Base-by-base conservation (phyloP, 23 red algal species). In the Pyropia haitanensis region DNA sequence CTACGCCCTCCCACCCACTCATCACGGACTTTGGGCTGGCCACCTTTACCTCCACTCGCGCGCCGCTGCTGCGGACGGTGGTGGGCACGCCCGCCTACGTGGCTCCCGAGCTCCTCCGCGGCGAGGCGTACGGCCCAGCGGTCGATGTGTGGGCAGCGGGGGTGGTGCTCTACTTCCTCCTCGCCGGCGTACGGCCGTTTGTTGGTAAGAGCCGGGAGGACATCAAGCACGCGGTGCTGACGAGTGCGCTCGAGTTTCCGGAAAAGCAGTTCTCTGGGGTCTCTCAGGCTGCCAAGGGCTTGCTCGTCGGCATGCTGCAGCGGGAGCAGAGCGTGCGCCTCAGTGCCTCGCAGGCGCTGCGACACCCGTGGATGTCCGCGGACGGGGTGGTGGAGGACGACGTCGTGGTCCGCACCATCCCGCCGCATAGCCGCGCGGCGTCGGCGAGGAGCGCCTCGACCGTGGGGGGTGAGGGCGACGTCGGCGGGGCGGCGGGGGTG, bases 81-180 rank as follows among this genome's bases (percentile, higher is more conserved):
- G 83, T 88, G 18, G 89, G 89, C 18, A 87, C 89, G 23, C 89
- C 89, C 20, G 59, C 51, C 10, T 95, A 80, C 49, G 89, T 86
- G 21, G 79, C 89, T 5, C 89, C 89, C 15, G 89, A 95, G 66
- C 57, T 95, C n/a, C 71, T 85, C 29, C 63, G 71, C 44, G 75
- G 75, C 31, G 69, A 68, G 49, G 79, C 89, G 53, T 95, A 95
- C 54, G 82, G 80, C 20, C 56, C 78, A n/a, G 51, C 81, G 5
- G 81, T 76, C 26, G 91, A 95, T 68, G 60, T 80, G 18, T 95
- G 91, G 91, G 72, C 71, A 49, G 78, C 71, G 50, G 91, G 91
- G 33, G 76, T 88, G 8, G 50, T 95, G 66, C 77, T 95, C 10
- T 95, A 83, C 61, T 81, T 84, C 22, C 76, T 95, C 65, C 84